Evolutionary conservation across 768 basidiomycete genomes (phyloP), one percentile per base, ranked within the genome.

Genomic region (Tylopilus intermedius): DNA sequence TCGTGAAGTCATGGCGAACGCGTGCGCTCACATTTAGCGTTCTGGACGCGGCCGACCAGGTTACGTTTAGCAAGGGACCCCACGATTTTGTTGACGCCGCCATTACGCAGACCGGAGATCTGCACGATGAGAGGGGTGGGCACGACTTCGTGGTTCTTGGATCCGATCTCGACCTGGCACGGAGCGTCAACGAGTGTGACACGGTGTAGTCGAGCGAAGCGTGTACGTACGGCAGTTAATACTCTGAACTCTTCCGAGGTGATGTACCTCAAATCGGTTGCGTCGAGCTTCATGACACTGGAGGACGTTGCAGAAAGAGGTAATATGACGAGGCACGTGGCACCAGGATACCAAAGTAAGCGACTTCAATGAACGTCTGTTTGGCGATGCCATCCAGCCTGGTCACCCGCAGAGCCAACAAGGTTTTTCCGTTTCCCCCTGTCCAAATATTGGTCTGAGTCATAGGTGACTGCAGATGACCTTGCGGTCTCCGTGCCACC

Each of bases 121-220:
- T 95, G 92, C 4, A 88, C 85, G 56, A 98, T 90, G 59, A 98
- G 81, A 0, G 80, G 71, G 8, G 88, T 84, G 3, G 96, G 96
- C 13, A 99, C 94, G 35, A 96, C 80, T 70, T 98, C 90, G 64
- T 99, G 96, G 67, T 98, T 98, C 75, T 96, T 96, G 4, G 90
- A 94, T 18, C 95, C 96, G 79, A 95, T 92, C 74, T 99, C 96
- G 33, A 90, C 90, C 94, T 97, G 42, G 9, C 14, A 14, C 24
- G 50, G 14, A n/a, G 32, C 26, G 44, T 39, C 5, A 32, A 62
- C 48, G 39, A 29, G 22, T 15, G 56, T 2, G 40, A 45, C 47
- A 56, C 43, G 35, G 46, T 47, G 18, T 22, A 55, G 41, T 45
- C 26, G 13, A 47, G 27, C 7, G 9, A 40, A 26, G 47, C 18